Percentiles rank a stretch among this genome's conserved stretches.
Conservation (phyloP, 352 stramenopile genomes). For the Pythium vanterpoolii region DNA sequence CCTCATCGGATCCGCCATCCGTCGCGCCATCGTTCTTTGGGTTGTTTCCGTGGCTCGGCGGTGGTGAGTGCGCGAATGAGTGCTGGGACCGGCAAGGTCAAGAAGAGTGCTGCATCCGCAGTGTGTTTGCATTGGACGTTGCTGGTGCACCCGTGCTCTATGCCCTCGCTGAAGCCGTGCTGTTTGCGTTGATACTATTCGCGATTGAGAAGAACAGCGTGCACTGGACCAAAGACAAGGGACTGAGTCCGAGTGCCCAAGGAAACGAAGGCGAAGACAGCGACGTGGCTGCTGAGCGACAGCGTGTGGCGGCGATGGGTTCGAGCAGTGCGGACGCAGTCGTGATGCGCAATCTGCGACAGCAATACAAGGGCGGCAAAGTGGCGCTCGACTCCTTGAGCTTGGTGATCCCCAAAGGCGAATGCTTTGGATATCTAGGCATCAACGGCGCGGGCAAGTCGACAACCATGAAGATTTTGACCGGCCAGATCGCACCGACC, state of each 20-base stretch:
- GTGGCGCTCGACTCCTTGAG: constrained; percentile 62
- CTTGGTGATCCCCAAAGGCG: constrained; percentile 61
- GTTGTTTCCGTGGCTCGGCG: constrained; percentile 45
- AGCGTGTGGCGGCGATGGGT: constrained; percentile 9
- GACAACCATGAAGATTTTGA: constrained; percentile 46
- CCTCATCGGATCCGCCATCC: constrained; percentile 19
- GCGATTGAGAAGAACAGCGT: constrained; percentile 39
- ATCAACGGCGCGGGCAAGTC: constrained; percentile 77
- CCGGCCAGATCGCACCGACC: constrained; percentile 35
- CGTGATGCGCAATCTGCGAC: constrained; percentile 44
- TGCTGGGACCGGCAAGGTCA: constrained; percentile 50
- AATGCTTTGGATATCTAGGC: constrained; percentile 78
- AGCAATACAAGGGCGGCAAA: constrained; percentile 32
- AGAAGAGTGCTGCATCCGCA: constrained; percentile 43
- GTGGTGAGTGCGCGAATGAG: constrained; percentile 25
- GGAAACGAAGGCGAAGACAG: not conserved
- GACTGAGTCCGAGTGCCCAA: not conserved
- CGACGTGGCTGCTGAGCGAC: constrained; percentile 18
- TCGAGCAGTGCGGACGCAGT: constrained; percentile 22
- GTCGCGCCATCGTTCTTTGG: constrained; percentile 55
- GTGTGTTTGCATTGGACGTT: constrained; percentile 58
- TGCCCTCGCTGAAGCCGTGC: constrained; percentile 40
- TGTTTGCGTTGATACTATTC: constrained; percentile 32
- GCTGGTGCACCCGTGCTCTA: constrained; percentile 46
- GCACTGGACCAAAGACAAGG: not conserved